phyloP scores from a whole-genome alignment of 805 yeast species.

The Lipomyces japonicus region DNA sequence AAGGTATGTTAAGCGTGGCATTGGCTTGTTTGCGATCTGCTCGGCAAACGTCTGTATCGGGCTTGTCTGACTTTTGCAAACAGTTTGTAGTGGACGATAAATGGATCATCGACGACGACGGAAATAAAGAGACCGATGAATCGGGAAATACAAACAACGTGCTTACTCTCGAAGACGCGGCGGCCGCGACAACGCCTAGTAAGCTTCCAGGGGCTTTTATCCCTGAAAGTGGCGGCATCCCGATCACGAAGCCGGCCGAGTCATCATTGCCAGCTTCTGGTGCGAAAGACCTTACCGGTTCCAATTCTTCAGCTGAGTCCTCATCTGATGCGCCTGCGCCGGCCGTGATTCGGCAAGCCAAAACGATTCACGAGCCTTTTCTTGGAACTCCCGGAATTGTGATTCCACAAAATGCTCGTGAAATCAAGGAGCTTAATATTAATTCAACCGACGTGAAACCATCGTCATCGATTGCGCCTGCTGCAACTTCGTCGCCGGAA shows the following conservation, averaged over 20 bases:
- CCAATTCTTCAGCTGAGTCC: background rate
- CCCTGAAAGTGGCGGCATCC: conserved; percentile 42
- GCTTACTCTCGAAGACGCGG: conserved; percentile 42
- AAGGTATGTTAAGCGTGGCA: too few species aligned
- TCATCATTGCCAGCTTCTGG: background rate
- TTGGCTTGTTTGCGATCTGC: background rate
- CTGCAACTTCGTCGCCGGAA: conserved; percentile 1
- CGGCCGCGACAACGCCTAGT: conserved; percentile 7
- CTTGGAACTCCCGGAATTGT: conserved; percentile 59
- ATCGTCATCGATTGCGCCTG: background rate
- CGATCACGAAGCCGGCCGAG: conserved; percentile 15
- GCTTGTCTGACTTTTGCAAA: conserved; percentile 30
- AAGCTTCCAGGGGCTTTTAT: conserved; percentile 31
- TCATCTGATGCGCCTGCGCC: conserved; percentile 1
- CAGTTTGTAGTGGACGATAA: conserved; percentile 67
- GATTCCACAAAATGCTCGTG: conserved; percentile 57
- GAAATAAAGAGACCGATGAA: conserved; percentile 46
- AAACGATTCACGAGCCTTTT: conserved; percentile 5
- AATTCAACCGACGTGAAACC: conserved; percentile 35
- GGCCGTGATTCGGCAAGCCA: conserved; percentile 4
- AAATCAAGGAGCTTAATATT: conserved; percentile 61
- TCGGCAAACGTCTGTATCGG: too few species aligned
- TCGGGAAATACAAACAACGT: conserved; percentile 53
- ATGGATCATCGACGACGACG: conserved; percentile 49
- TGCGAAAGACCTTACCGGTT: background rate